A percentile compares a stretch with the other conserved stretches of the same genome.
These are phyloP conservation scores for Ceratocystiopsis minuta DNA, from an alignment of 2,329 filamentous ascomycete species.

Conservation along the genomic window DNA sequence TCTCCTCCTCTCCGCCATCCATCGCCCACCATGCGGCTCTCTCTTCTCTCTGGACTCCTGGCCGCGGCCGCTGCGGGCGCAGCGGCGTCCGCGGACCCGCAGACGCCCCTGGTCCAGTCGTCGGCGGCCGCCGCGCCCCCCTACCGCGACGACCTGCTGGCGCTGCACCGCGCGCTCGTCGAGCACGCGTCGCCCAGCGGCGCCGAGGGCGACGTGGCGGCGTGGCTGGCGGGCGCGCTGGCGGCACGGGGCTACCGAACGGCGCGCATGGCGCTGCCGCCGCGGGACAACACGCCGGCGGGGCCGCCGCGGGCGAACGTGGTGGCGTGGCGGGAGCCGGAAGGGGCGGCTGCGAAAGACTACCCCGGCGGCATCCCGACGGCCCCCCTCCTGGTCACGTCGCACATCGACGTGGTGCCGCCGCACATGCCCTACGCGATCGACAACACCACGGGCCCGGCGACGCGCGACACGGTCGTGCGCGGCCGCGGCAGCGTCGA, in stretches of 20 bases:
- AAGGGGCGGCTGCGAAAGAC: conserved; percentile 19
- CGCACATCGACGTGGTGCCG: conserved; percentile 68
- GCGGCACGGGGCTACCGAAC: conserved; percentile 18
- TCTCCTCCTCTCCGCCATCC: too few relatives aligned
- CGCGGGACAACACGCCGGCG: conserved; percentile 18
- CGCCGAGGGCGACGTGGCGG: conserved; percentile 49
- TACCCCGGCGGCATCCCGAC: not conserved
- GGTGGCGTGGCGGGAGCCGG: conserved; percentile 44
- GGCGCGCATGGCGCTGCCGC: too few relatives aligned
- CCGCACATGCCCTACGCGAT: conserved; percentile 54
- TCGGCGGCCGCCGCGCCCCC: conserved; percentile 9
- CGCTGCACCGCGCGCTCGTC: conserved; percentile 59
- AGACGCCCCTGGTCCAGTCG: not conserved
- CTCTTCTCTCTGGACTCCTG: too few relatives aligned
- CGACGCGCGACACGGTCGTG: conserved; percentile 33
- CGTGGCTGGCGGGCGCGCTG: conserved; percentile 52
- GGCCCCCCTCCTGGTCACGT: conserved; percentile 48
- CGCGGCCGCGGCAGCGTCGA: conserved; percentile 59
- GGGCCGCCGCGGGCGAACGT: conserved; percentile 49
- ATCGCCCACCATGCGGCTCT: too few relatives aligned
- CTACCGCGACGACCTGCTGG: conserved; percentile 39
- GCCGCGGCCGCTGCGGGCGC: too few relatives aligned
- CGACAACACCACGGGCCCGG: conserved; percentile 22
- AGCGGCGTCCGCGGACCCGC: too few relatives aligned
- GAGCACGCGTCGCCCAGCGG: conserved; percentile 54